These are phyloP conservation scores for Penicillium silybi DNA, from an alignment of 495 filamentous ascomycete species.

Conservation along the genomic window DNA sequence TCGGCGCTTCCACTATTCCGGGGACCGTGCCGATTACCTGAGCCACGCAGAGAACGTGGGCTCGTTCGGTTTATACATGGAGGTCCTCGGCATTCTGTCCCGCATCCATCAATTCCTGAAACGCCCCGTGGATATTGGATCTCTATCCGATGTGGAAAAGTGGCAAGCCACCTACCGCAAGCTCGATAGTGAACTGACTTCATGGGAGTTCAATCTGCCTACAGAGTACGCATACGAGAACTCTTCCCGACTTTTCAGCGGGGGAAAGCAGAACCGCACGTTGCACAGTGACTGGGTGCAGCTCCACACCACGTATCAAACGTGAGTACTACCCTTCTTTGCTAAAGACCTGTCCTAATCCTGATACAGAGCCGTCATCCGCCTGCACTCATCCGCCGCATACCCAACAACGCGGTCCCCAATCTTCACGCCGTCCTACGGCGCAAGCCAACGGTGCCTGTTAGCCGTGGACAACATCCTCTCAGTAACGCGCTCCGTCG, in stretches of 20 bases:
- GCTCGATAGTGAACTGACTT: slow-evolving; percentile 69
- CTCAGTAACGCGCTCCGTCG: slow-evolving; percentile 69
- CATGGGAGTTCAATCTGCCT: slow-evolving; percentile 81
- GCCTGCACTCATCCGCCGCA: slow-evolving; percentile 86
- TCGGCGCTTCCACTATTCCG: slow-evolving; percentile 64
- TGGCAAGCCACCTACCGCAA: slow-evolving; percentile 86
- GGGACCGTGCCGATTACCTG: slow-evolving; percentile 53
- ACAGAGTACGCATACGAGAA: slow-evolving; percentile 69
- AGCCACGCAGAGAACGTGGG: slow-evolving; percentile 78
- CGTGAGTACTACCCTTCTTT: slow-evolving; percentile 40
- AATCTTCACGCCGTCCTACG: slow-evolving; percentile 82
- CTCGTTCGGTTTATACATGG: slow-evolving; percentile 80
- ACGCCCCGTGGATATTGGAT: slow-evolving; percentile 81
- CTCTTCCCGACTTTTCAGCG: slow-evolving; percentile 66
- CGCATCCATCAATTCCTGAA: slow-evolving; percentile 83
- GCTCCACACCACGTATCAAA: slow-evolving; percentile 76
- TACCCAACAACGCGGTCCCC: slow-evolving; percentile 83
- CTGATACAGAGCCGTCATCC: slow-evolving; percentile 67
- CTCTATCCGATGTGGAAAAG: slow-evolving; percentile 75
- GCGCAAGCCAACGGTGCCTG: slow-evolving; percentile 74
- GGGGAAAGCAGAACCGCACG: slow-evolving; percentile 55
- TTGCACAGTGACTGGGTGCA: slow-evolving; percentile 83
- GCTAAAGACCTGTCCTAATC: slow-evolving; percentile 10
- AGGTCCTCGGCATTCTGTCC: slow-evolving; percentile 79
- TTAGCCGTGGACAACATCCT: slow-evolving; percentile 80